Base-by-base conservation (phyloP, 176 grass and related monocot genomes). In the Ampelocalamus luodianensis region DNA sequence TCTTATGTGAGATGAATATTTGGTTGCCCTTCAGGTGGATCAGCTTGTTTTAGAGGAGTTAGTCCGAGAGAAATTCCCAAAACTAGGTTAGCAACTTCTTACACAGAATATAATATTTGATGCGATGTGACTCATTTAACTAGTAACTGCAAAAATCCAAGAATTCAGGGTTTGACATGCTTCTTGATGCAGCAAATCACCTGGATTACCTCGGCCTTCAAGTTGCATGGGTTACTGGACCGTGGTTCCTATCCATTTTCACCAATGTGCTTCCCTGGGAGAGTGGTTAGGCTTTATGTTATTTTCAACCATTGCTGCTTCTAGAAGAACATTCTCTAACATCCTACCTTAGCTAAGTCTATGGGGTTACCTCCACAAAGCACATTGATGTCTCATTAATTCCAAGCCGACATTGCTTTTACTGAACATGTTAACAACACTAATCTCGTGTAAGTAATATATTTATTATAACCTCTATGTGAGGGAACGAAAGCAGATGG, bases 201-300 rank as follows among this genome's bases (percentile, higher is more conserved):
- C 65, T 99, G 74, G 93, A 99, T 82, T 96, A 96, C 76, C 91
- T 99, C 5, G 93, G 93, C 75, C 88, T 99, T 74, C 88, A 96
- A 83, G 90, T 96, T 86, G 93, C 97, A 82, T 99, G 97, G 97
- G 93, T 99, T 87, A 91, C 93, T 42, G 97, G 97, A 55, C 97
- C 93, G 17, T 99, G 97, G 97, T 99, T 99, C 85, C 85, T 99
- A 83, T 96, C 97, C 73, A 99, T 99, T 88, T 96, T 96, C 81
- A 87, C 94, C 85, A 99, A 99, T 89, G 94, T 99, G 90, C 97
- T 99, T 89, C 97, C 97, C 26, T 99, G 97, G 97, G 93, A 99
- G 90, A 99, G 93, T 86, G 97, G 97, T 99, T 83, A 96, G 93
- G 45, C 73, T 94, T 89, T 50, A 71, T 71, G 53, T 77, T 70